A percentile compares a stretch with the other conserved stretches of the same genome.
Evolutionary conservation across 805 yeast genomes (phyloP).

Genomic region (Yarrowia yakushimensis): DNA sequence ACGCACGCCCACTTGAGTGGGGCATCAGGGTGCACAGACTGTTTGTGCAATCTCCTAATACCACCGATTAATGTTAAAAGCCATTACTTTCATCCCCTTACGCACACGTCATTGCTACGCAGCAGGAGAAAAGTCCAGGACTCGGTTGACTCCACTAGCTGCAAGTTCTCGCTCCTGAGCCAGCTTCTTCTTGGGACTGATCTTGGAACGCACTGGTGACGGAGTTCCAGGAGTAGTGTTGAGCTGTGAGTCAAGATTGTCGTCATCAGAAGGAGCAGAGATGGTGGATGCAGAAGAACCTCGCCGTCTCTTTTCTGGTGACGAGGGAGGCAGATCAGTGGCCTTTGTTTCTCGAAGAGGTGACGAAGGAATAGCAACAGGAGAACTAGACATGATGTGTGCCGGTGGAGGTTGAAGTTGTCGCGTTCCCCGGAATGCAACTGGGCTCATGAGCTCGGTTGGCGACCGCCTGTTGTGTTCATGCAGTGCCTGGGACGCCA

Average conservation of each 20-base stretch:
- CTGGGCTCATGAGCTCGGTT: constrained; percentile 32
- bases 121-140: constrained; percentile 18
- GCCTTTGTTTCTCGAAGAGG: background rate
- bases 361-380: background rate
- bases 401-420: constrained; percentile 13
- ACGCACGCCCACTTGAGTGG: background rate
- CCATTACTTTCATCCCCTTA: too few relatives aligned
- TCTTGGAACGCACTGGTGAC: constrained; percentile 8
- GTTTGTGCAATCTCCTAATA: too few relatives aligned
- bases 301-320: constrained; percentile 35
- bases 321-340: constrained; percentile 9
- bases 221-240: constrained; percentile 22
- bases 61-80: background rate
- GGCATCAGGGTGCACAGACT: background rate
- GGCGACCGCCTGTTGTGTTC: constrained; percentile 38
- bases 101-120: too few relatives aligned
- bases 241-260: constrained; percentile 27
- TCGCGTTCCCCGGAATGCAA: constrained; percentile 26
- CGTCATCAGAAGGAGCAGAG: constrained; percentile 38
- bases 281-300: constrained; percentile 39
- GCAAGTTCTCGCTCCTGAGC: constrained; percentile 3
- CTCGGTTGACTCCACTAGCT: background rate
- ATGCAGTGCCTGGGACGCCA: constrained; percentile 49
- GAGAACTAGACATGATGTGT: constrained; percentile 14
- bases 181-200: constrained; percentile 12